Evolutionary conservation across 2,329 filamentous ascomycete genomes (phyloP).

Genomic region (Colletotrichum karsti): DNA sequence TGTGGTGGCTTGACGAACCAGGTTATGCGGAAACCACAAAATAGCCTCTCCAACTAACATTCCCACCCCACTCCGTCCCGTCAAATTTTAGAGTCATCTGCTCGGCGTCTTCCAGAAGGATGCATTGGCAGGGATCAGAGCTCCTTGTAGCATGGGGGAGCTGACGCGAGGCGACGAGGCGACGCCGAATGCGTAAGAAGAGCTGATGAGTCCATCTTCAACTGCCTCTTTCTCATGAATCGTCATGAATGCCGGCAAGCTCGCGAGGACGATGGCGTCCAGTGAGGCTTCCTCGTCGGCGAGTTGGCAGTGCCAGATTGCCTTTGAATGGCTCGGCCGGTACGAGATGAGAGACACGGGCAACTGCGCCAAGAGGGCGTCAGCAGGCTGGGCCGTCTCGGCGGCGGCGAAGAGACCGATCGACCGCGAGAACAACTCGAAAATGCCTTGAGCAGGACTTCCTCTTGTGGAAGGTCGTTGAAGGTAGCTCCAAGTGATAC

Average conservation of each 20-base stretch:
- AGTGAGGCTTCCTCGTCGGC: not conserved
- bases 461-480: slow-evolving; percentile 21
- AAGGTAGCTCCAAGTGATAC: not conserved
- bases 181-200: not conserved
- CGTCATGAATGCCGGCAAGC: slow-evolving; percentile 13
- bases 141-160: not conserved
- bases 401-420: slow-evolving; percentile 1
- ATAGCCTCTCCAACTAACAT: slow-evolving; percentile 11
- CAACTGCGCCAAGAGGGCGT: slow-evolving; percentile 21
- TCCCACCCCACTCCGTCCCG: not conserved
- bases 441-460: not conserved
- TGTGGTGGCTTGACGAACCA: not conserved
- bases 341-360: not conserved
- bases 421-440: too few relatives aligned
- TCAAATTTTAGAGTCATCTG: not conserved
- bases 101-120: not conserved
- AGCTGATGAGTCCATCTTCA: not conserved
- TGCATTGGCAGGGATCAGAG: not conserved
- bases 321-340: not conserved
- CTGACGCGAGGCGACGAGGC: not conserved
- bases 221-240: slow-evolving; percentile 10
- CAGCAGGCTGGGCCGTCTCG: slow-evolving; percentile 17
- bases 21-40: not conserved
- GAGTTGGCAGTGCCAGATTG: not conserved
- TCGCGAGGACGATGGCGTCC: not conserved